These are phyloP conservation scores for Hydrangea macrophylla DNA, from an alignment of 148 eudicot genomes.

Conservation along the genomic window DNA sequence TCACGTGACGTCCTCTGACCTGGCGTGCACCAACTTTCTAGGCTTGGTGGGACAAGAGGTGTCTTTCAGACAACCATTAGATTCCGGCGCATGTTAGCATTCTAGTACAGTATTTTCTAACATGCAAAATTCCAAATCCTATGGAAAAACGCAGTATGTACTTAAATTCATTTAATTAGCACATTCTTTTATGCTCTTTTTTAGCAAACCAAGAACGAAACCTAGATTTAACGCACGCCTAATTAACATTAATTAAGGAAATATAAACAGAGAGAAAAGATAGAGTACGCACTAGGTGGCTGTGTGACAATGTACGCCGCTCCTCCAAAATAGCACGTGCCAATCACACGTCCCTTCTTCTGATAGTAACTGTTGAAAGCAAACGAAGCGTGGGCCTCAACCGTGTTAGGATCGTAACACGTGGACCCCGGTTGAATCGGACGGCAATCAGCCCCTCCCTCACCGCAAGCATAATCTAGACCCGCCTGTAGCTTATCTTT, in stretches of 20 bases:
- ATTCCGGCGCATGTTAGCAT: not conserved
- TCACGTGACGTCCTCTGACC: constrained; percentile 15
- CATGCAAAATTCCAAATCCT: not conserved
- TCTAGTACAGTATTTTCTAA: not conserved
- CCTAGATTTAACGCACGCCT: not conserved
- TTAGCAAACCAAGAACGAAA: too few species aligned
- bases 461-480: constrained; percentile 91
- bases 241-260: too few species aligned
- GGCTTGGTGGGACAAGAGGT: not conserved
- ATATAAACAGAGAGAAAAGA: not conserved
- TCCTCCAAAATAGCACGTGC: constrained; percentile 80
- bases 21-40: constrained; percentile 2
- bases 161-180: too few species aligned
- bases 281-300: constrained; percentile 64
- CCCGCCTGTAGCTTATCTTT: constrained; percentile 69
- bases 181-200: too few species aligned
- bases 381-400: constrained; percentile 82
- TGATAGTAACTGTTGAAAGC: constrained; percentile 93
- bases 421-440: constrained; percentile 75
- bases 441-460: constrained; percentile 83
- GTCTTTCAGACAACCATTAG: not conserved
- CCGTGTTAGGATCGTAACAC: constrained; percentile 85
- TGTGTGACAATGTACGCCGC: constrained; percentile 59
- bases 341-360: constrained; percentile 56
- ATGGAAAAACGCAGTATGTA: not conserved